A percentile compares a stretch with the other conserved stretches of the same genome.
These are phyloP conservation scores for Aspergillus aculeatus DNA, from an alignment of 2,329 filamentous ascomycete genomes.

Conservation along the genomic window DNA sequence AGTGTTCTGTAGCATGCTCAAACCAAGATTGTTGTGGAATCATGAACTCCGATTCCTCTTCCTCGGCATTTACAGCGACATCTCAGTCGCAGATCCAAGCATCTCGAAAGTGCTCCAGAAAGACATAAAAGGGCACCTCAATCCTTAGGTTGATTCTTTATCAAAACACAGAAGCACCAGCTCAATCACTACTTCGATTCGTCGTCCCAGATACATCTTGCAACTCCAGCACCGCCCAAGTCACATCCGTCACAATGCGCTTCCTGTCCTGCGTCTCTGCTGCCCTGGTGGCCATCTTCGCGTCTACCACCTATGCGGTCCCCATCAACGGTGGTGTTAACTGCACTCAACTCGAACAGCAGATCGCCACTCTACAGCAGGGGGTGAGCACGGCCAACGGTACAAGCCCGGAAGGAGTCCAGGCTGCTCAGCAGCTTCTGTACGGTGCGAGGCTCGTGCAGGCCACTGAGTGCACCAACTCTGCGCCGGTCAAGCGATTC, in stretches of 20 bases:
- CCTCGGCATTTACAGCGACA: too few species aligned
- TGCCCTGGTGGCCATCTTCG: not conserved
- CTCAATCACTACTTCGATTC: not conserved
- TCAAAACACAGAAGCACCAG: not conserved
- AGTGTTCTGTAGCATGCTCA: too few species aligned
- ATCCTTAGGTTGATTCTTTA: not conserved
- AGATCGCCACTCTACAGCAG: not conserved
- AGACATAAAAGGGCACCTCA: not conserved
- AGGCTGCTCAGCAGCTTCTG: not conserved
- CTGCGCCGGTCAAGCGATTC: not conserved
- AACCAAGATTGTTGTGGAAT: too few species aligned
- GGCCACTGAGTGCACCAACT: not conserved
- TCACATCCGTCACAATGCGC: not conserved
- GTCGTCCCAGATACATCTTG: not conserved
- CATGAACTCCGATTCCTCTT: too few species aligned
- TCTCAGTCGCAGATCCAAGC: not conserved
- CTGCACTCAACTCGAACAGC: not conserved
- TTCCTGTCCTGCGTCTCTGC: conserved; percentile 1
- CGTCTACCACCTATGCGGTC: not conserved
- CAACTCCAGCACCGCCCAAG: not conserved
- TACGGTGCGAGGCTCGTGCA: not conserved
- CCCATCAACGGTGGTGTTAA: not conserved
- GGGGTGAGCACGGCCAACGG: not conserved
- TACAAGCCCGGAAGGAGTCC: not conserved
- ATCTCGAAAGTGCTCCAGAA: not conserved